Evolutionary conservation across 2,329 filamentous ascomycete species (phyloP), one percentile per base, ranked within the genome.

Genomic region (Diaporthe longicolla): DNA sequence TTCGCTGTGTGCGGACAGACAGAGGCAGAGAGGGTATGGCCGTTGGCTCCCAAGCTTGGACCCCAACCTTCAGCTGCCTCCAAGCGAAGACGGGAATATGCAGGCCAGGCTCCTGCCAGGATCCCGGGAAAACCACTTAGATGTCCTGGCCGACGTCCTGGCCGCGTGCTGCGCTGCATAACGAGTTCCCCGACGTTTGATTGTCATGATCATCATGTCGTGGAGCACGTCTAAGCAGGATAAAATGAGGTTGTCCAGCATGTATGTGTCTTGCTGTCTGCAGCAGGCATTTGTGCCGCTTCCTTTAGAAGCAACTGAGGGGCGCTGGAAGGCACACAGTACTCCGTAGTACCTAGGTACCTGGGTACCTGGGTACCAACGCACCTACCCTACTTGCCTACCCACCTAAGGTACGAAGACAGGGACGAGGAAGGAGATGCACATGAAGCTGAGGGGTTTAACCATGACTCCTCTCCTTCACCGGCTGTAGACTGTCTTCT

Each of bases 51-150:
- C 48, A 68, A 40, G 26, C 45, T 54, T 65, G 26, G 58, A 50
- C 45, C 26, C 61, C 58, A 57, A 57, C n/a, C 29, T n/a, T 65
- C 70, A 71, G 70, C 70, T 71, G 45, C 57, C 24, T 68, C 35
- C 26, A 57, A 45, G 70, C 70, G 52, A 68, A 54, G 63, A 54
- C 63, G 63, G 63, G 63, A 68, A 29, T 68, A 68, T 68, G 63
- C 63, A 68, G 63, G 11, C 45, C 63, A 52, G 48, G 63, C 54
- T 68, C 29, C 63, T 48, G 11, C 45, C 63, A 37, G 48, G 63
- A 68, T 68, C 29, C 63, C 63, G 48, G 45, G 63, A 45, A 11
- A 35, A 40, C 45, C 63, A 68, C 45, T 68, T 26, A 24, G 19
- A 24, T 13, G 45, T 35, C 63, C 48, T 40, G 48, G 2, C 63